These are phyloP conservation scores for Kluyveromyces sp. DNA, from an alignment of 1,139 yeast species.

Conservation along the genomic window DNA sequence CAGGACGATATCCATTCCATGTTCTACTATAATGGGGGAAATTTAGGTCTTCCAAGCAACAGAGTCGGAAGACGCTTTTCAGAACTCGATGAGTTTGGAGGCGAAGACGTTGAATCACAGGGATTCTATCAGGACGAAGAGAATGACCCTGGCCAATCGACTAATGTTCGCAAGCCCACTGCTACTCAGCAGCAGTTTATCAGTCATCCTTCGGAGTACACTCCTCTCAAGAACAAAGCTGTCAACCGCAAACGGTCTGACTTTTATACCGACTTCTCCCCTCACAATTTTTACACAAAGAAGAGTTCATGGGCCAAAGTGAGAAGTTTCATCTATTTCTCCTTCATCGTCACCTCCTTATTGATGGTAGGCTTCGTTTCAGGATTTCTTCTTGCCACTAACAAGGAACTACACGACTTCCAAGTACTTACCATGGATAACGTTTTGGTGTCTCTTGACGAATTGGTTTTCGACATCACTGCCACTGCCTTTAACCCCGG, in stretches of 20 bases:
- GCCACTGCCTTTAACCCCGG: conserved; percentile 88
- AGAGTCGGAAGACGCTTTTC: conserved; percentile 27
- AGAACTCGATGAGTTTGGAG: conserved; percentile 27
- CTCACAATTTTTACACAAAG: conserved; percentile 43
- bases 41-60: background rate
- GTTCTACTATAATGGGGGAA: conserved; percentile 26
- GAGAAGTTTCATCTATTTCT: conserved; percentile 50
- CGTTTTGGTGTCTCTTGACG: conserved; percentile 77
- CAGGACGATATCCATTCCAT: conserved; percentile 29
- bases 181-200: conserved; percentile 5
- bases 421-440: conserved; percentile 55
- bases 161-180: background rate
- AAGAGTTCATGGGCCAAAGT: conserved; percentile 30
- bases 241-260: conserved; percentile 25
- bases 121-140: conserved; percentile 25
- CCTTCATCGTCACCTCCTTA: conserved; percentile 47
- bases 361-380: conserved; percentile 65
- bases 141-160: conserved; percentile 10
- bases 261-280: conserved; percentile 39
- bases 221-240: conserved; percentile 9
- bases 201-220: conserved; percentile 10
- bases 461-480: conserved; percentile 69
- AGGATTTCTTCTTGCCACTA: conserved; percentile 82
- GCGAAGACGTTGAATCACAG: conserved; percentile 18
- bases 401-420: conserved; percentile 72